Percentiles rank a stretch among this genome's conserved stretches.
Conservation (phyloP, 495 filamentous ascomycete genomes). For the Paragyromitra xinjiangensis region DNA sequence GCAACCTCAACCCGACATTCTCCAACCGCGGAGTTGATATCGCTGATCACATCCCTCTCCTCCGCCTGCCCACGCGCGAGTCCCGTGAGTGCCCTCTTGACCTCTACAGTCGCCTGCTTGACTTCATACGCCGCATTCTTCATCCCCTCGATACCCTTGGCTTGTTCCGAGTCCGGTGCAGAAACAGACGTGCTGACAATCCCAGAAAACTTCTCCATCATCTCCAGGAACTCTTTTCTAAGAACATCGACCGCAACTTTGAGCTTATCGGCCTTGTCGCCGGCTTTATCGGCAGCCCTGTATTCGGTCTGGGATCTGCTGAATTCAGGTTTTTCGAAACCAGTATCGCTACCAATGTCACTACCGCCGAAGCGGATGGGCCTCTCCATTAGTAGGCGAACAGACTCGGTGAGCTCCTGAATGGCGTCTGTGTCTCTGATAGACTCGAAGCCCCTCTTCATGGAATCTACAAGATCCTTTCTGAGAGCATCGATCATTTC, state of each 20-base stretch:
- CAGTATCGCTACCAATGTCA: constrained; percentile 43
- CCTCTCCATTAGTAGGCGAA: constrained; percentile 44
- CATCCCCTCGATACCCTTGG: constrained; percentile 46
- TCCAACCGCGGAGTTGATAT: constrained; percentile 62
- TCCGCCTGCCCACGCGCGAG: constrained; percentile 42
- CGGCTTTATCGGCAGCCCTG: constrained; percentile 60
- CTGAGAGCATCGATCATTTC: constrained; percentile 40
- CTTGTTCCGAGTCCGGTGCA: constrained; percentile 46
- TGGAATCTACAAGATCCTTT: constrained; percentile 42
- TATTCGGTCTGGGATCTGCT: constrained; percentile 39
- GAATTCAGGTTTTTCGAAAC: constrained; percentile 46
- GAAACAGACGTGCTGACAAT: constrained; percentile 49
- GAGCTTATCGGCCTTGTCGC: constrained; percentile 58
- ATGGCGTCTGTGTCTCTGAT: constrained; percentile 36
- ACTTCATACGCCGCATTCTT: constrained; percentile 49
- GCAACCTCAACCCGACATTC: constrained; percentile 58
- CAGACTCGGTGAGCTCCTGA: constrained; percentile 40
- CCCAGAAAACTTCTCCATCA: constrained; percentile 62
- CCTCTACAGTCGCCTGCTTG: constrained; percentile 43
- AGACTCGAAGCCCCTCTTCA: constrained; percentile 45
- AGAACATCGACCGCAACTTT: constrained; percentile 67
- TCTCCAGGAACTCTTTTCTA: constrained; percentile 69
- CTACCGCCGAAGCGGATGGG: constrained; percentile 44
- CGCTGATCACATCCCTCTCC: constrained; percentile 53
- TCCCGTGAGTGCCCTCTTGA: constrained; percentile 35